phyloP scores from a whole-genome alignment of 108 stramenopile genomes.

The Skeletonema marinoi region DNA sequence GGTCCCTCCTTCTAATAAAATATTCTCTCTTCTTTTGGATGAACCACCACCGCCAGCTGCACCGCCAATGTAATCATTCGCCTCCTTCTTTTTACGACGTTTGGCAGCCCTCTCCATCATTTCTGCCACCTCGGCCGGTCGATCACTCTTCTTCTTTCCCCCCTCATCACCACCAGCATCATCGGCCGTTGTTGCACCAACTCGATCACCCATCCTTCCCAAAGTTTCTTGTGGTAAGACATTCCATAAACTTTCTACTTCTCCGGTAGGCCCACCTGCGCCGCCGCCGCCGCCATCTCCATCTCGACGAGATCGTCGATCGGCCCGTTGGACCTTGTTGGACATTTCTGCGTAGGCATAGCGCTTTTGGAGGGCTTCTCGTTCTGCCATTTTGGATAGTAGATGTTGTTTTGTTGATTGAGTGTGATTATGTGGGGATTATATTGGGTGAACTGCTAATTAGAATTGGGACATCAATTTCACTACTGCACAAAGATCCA shows the following conservation, averaged over 20 bases:
- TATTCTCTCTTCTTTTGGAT: constrained; percentile 40
- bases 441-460: not conserved
- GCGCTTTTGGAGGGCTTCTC: constrained; percentile 81
- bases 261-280: constrained; percentile 84
- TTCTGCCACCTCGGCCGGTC: constrained; percentile 59
- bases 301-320: constrained; percentile 51
- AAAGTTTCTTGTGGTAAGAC: constrained; percentile 49
- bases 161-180: constrained; percentile 33
- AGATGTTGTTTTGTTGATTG: not conserved
- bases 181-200: constrained; percentile 49
- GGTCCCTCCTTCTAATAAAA: constrained; percentile 37
- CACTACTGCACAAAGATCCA: too few relatives aligned
- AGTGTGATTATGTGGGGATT: too few relatives aligned
- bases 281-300: constrained; percentile 49
- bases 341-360: constrained; percentile 96
- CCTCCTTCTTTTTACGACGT: constrained; percentile 44
- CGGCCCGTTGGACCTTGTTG: constrained; percentile 92
- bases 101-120: constrained; percentile 58
- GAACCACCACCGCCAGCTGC: constrained; percentile 11
- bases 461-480: not conserved
- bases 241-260: constrained; percentile 91
- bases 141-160: constrained; percentile 35
- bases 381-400: constrained; percentile 80
- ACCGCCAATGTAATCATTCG: not conserved
- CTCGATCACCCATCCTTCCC: constrained; percentile 85